phyloP scores from a whole-genome alignment of 2,329 filamentous ascomycete genomes.

The Talaromyces sp. region DNA sequence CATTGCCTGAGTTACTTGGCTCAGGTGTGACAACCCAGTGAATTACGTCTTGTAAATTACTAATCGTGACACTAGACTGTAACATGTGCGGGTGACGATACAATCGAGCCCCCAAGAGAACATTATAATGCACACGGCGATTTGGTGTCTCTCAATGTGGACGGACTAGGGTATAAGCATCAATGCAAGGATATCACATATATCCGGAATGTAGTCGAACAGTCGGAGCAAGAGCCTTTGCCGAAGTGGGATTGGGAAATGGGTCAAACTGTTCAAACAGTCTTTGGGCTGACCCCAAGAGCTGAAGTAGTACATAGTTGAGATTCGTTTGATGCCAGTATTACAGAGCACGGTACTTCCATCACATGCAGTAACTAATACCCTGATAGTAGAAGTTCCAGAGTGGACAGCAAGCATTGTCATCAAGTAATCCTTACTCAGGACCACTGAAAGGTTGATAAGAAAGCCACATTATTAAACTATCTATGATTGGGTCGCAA shows the following conservation, averaged over 20 bases:
- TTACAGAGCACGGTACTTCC: neutral
- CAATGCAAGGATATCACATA: neutral
- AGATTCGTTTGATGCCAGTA: neutral
- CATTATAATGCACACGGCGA: neutral
- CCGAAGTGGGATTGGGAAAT: neutral
- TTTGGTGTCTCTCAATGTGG: neutral
- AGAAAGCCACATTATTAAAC: neutral
- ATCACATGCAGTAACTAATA: neutral
- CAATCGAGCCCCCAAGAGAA: neutral
- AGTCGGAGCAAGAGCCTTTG: neutral
- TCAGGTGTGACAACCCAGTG: neutral
- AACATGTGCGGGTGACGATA: neutral
- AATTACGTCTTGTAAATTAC: neutral
- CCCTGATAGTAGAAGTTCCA: neutral
- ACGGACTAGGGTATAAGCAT: neutral
- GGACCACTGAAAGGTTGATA: too few relatives aligned
- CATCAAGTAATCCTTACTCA: neutral
- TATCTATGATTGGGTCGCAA: neutral
- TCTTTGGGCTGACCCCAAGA: neutral
- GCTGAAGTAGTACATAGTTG: neutral
- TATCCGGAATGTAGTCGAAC: neutral
- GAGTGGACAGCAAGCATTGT: neutral
- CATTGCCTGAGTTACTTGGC: neutral
- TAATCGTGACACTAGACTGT: neutral
- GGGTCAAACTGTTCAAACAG: neutral